These are phyloP conservation scores for Przewalskia tangutica DNA, from an alignment of 257 asterid genomes.

Conservation along the genomic window DNA sequence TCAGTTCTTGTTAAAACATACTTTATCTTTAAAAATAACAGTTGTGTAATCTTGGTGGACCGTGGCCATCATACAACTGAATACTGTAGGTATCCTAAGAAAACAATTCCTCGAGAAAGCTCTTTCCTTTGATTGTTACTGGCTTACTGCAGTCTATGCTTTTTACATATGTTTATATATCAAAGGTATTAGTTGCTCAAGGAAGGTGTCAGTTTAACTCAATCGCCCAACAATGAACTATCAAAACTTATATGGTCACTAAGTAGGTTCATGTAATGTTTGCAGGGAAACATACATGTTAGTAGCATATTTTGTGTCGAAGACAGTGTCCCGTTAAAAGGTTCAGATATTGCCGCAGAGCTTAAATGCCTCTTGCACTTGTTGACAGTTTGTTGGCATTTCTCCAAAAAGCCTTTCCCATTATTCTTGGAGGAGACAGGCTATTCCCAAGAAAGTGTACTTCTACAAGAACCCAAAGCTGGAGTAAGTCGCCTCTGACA, in stretches of 20 bases:
- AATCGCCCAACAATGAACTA: background rate
- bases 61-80: background rate
- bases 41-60: background rate
- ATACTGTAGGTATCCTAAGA: background rate
- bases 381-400: constrained; percentile 93
- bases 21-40: background rate
- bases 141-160: background rate
- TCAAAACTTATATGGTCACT: background rate
- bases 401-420: constrained; percentile 83
- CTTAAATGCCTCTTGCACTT: constrained; percentile 67
- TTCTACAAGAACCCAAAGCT: constrained; percentile 97
- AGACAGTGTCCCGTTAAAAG: constrained; percentile 68
- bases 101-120: background rate
- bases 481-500: constrained; percentile 53
- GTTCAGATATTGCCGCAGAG: constrained; percentile 66
- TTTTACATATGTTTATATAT: background rate
- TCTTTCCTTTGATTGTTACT: background rate
- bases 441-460: constrained; percentile 65
- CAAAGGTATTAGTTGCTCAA: background rate
- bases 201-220: background rate
- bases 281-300: constrained; percentile 76
- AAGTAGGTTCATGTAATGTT: constrained; percentile 7
- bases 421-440: constrained; percentile 89
- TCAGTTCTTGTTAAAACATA: background rate
- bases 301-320: constrained; percentile 74